Evolutionary conservation across 2,329 filamentous ascomycete species (phyloP).

Genomic region (Kalmusia sp.): DNA sequence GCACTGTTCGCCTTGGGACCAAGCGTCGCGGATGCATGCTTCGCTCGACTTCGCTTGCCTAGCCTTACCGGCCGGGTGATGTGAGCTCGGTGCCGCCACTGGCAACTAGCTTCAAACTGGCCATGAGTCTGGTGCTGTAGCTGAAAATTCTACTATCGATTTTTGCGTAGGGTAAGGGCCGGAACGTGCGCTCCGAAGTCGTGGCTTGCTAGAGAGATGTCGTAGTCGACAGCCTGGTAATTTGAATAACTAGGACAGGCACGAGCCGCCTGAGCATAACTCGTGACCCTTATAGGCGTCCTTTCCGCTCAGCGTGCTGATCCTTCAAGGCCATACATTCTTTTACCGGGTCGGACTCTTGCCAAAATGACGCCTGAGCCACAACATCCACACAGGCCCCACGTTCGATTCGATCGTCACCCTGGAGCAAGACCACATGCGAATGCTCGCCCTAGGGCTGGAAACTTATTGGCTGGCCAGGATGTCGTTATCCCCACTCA

Average conservation of each 20-base stretch:
- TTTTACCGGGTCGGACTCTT: not conserved
- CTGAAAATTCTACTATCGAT: constrained; percentile 2
- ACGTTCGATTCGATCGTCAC: not conserved
- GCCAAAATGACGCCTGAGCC: not conserved
- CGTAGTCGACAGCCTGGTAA: not conserved
- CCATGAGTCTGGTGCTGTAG: not conserved
- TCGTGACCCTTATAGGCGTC: not conserved
- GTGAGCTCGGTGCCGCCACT: constrained; percentile 4
- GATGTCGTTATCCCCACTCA: constrained; percentile 31
- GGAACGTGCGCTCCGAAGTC: not conserved
- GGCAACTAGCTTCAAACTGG: constrained; percentile 1
- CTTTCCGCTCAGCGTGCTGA: not conserved
- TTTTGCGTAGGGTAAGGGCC: not conserved
- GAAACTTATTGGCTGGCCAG: not conserved
- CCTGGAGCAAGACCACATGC: not conserved
- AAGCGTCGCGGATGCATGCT: not conserved
- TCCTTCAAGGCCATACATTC: not conserved
- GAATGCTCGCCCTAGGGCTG: not conserved
- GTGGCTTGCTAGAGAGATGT: not conserved
- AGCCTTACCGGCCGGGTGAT: not conserved
- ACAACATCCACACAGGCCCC: not conserved
- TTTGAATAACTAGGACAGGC: not conserved
- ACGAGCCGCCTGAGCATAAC: not conserved
- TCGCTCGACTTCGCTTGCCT: not conserved
- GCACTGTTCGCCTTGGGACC: not conserved